Percentiles rank a stretch among this genome's conserved stretches.
Evolutionary conservation across 352 stramenopile species (phyloP).

Genomic region (Globisporangium megalacanthum): DNA sequence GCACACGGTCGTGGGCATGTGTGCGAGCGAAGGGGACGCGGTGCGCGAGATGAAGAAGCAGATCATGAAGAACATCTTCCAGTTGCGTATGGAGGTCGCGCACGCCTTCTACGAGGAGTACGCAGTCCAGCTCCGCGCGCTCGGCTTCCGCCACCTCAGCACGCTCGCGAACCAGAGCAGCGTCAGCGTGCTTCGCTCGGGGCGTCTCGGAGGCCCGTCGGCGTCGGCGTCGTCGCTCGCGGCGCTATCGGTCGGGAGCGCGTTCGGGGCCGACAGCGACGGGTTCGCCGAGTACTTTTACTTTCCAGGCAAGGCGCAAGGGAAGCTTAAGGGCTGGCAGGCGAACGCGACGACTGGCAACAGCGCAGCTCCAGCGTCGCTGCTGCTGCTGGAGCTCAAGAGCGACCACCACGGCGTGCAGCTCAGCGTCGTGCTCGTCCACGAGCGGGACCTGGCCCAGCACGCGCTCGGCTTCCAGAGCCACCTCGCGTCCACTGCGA

Average conservation of each 20-base stretch:
- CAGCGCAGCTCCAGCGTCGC: constrained; percentile 16
- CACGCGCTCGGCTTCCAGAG: constrained; percentile 60
- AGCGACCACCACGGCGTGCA: constrained; percentile 69
- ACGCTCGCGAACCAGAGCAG: constrained; percentile 26
- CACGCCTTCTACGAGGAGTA: constrained; percentile 73
- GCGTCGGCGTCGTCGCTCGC: constrained; percentile 9
- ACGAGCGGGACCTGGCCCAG: constrained; percentile 52
- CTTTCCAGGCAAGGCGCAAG: constrained; percentile 20
- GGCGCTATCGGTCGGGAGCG: constrained; percentile 24
- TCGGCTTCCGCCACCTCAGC: constrained; percentile 62
- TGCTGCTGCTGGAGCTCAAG: constrained; percentile 67
- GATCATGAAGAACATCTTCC: constrained; percentile 63
- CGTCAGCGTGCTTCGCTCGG: not conserved
- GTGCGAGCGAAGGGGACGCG: constrained; percentile 46
- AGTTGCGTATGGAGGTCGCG: constrained; percentile 60
- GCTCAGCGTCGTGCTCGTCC: constrained; percentile 55
- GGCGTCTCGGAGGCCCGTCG: not conserved
- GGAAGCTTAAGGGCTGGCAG: constrained; percentile 29
- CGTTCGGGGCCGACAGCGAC: constrained; percentile 29
- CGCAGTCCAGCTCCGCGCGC: constrained; percentile 39
- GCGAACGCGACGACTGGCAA: constrained; percentile 5
- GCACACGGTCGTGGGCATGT: constrained; percentile 70
- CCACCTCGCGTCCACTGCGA: constrained; percentile 14
- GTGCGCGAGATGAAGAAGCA: constrained; percentile 66
- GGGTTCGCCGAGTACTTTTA: constrained; percentile 73